Conservation (phyloP, 2,329 filamentous ascomycete species). For the Microthyrium microscopicum region DNA sequence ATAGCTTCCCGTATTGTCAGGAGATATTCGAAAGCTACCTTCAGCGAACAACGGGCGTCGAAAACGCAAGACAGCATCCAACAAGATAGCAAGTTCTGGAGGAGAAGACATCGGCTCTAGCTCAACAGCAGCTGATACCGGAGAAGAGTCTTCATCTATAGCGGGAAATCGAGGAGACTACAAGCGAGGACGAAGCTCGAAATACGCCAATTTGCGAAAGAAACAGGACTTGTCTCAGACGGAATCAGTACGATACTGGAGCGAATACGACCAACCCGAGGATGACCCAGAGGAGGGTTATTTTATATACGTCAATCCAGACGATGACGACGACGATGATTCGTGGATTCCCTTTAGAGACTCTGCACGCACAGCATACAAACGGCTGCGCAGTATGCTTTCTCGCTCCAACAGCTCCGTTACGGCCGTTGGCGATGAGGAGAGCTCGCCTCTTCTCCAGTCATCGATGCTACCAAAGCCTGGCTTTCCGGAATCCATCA, state of each 20-base stretch:
- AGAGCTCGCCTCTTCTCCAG: no score
- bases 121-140: slow-evolving; percentile 3
- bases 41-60: slow-evolving; percentile 13
- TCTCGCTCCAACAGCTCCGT: no score
- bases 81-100: neutral
- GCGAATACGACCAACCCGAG: slow-evolving; percentile 72
- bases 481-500: no score
- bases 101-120: neutral
- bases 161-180: no score
- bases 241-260: slow-evolving; percentile 48
- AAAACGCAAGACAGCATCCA: neutral
- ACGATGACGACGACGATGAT: slow-evolving; percentile 29
- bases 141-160: slow-evolving; percentile 4
- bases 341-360: no score
- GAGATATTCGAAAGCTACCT: slow-evolving; percentile 37
- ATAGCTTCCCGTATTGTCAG: slow-evolving; percentile 26
- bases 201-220: no score
- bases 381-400: no score
- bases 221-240: neutral
- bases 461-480: no score
- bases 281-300: slow-evolving; percentile 45
- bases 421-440: no score
- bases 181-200: no score
- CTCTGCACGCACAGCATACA: no score
- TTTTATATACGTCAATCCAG: slow-evolving; percentile 57